phyloP scores from a whole-genome alignment of 441 rosid genomes.

The Macaranga tanarius region DNA sequence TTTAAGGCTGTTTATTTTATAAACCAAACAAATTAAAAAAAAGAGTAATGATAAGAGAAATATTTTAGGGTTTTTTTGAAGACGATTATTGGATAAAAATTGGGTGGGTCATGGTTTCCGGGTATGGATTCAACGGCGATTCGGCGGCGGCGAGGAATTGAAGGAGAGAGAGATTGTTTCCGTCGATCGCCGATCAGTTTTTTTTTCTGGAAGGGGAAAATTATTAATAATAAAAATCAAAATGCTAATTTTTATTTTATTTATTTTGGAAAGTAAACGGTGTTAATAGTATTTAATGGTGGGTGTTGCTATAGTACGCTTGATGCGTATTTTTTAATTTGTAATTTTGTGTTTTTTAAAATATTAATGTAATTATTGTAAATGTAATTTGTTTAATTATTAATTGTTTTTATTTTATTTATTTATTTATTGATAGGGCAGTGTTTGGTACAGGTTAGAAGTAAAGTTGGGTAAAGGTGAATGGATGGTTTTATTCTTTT shows the following conservation, averaged over 20 bases:
- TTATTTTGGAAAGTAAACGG: slow-evolving; percentile 61
- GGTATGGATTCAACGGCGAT: slow-evolving; percentile 10
- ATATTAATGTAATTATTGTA: background rate
- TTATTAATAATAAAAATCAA: slow-evolving; percentile 38
- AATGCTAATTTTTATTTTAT: slow-evolving; percentile 41
- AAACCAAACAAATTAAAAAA: slow-evolving; percentile 15
- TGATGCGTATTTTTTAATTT: slow-evolving; percentile 36
- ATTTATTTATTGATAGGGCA: background rate
- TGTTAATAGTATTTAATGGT: slow-evolving; percentile 64
- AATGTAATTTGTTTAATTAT: background rate
- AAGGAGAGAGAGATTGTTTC: slow-evolving; percentile 32
- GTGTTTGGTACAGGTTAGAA: slow-evolving; percentile 14
- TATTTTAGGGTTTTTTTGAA: slow-evolving; percentile 29
- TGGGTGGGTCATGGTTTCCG: slow-evolving; percentile 9
- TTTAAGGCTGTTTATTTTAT: slow-evolving; percentile 1
- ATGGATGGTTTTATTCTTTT: background rate
- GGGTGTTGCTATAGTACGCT: slow-evolving; percentile 51
- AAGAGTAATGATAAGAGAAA: slow-evolving; percentile 12
- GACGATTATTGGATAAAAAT: slow-evolving; percentile 6
- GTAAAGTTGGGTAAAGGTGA: slow-evolving; percentile 5
- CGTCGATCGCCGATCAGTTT: slow-evolving; percentile 57
- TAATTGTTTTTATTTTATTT: background rate
- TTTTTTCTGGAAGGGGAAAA: slow-evolving; percentile 22
- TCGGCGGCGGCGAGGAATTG: slow-evolving; percentile 43
- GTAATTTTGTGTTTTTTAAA: background rate